Conservation (phyloP, 345 rosid species). For the Luvunga scandens region DNA sequence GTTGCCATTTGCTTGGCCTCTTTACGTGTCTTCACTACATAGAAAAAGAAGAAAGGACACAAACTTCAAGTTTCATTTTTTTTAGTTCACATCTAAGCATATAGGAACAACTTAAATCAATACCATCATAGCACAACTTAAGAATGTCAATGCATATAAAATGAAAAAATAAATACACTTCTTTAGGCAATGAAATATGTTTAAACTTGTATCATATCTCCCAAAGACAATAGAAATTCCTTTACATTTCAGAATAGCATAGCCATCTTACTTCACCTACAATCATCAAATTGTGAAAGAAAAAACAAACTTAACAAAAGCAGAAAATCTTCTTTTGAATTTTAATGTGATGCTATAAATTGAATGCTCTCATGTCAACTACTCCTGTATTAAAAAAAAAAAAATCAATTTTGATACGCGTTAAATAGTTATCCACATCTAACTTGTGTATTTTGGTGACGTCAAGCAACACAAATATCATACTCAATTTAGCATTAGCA, state of each 20-base stretch:
- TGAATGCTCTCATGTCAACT: background rate
- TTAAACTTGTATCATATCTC: background rate
- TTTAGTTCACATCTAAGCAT: background rate
- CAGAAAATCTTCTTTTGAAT: background rate
- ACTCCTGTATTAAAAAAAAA: background rate
- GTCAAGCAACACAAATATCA: background rate
- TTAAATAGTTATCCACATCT: background rate
- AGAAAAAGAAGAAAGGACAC: constrained; percentile 12
- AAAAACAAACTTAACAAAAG: background rate
- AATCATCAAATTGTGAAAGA: background rate
- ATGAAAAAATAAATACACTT: background rate
- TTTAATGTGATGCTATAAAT: background rate
- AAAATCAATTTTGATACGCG: background rate
- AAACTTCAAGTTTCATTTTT: background rate
- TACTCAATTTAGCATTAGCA: background rate
- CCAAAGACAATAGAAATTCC: background rate
- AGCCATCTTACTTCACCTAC: background rate
- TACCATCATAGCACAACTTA: background rate
- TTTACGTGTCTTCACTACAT: constrained; percentile 69
- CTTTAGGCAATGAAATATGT: background rate
- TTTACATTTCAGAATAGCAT: background rate
- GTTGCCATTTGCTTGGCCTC: constrained; percentile 72
- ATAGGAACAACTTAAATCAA: constrained; percentile 3
- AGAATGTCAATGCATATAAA: background rate
- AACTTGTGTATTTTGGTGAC: background rate